phyloP scores from a whole-genome alignment of 352 stramenopile species.

The Globisporangium barbulae region DNA sequence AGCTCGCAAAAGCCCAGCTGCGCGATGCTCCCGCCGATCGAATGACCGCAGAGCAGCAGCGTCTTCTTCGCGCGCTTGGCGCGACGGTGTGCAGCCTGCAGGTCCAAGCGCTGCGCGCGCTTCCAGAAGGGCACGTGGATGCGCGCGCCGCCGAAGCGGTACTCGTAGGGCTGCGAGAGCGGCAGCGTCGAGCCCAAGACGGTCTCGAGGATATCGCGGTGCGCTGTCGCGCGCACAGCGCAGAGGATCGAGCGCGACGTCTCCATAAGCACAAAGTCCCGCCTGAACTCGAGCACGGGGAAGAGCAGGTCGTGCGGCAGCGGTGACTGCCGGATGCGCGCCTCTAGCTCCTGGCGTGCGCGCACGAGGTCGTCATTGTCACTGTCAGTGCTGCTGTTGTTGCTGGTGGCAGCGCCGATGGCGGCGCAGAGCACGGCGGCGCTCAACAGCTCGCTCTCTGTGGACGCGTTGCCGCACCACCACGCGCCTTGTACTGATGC shows the following conservation, averaged over 20 bases:
- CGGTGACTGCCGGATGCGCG: slow-evolving; percentile 56
- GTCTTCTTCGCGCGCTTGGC: slow-evolving; percentile 52
- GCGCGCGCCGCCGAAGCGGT: slow-evolving; percentile 67
- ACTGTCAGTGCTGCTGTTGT: slow-evolving; percentile 16
- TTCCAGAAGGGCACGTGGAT: slow-evolving; percentile 83
- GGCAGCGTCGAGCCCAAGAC: slow-evolving; percentile 68
- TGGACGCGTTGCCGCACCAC: slow-evolving; percentile 51
- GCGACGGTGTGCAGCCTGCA: slow-evolving; percentile 45
- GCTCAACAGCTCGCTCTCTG: slow-evolving; percentile 70
- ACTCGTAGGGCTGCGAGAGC: slow-evolving; percentile 58
- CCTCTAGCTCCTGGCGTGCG: slow-evolving; percentile 41
- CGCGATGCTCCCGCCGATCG: slow-evolving; percentile 80
- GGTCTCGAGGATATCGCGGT: slow-evolving; percentile 60
- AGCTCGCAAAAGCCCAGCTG: slow-evolving; percentile 76
- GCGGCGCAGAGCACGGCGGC: slow-evolving; percentile 74
- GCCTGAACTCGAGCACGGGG: slow-evolving; percentile 45
- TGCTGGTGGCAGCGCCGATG: slow-evolving; percentile 27
- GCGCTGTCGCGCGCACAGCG: slow-evolving; percentile 54
- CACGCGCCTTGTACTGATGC: slow-evolving; percentile 19
- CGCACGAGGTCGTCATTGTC: slow-evolving; percentile 11
- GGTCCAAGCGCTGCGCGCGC: slow-evolving; percentile 50
- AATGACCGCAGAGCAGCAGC: slow-evolving; percentile 76
- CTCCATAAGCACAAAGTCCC: slow-evolving; percentile 62
- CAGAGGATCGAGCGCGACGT: slow-evolving; percentile 61
- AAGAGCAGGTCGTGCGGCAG: slow-evolving; percentile 62